Evolutionary conservation across 495 filamentous ascomycete genomes (phyloP).

Genomic region (Podospora comata): DNA sequence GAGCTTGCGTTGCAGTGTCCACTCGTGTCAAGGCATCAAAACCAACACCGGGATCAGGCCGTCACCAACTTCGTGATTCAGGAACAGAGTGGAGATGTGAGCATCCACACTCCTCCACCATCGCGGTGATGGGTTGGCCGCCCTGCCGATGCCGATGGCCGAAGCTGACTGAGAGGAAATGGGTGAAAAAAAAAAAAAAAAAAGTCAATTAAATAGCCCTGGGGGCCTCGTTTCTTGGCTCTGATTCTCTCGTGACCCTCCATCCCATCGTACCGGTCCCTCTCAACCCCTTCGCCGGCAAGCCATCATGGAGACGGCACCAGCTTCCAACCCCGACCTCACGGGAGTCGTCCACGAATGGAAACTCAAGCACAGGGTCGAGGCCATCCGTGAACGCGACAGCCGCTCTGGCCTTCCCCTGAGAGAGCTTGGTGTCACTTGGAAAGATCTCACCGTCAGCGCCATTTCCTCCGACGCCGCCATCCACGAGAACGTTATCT

Average conservation of each 20-base stretch:
- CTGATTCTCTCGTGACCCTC: not conserved
- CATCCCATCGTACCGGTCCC: not conserved
- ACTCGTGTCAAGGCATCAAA: not conserved
- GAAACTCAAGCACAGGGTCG: constrained; percentile 44
- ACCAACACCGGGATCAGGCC: not conserved
- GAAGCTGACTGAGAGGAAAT: not conserved
- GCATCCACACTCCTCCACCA: not conserved
- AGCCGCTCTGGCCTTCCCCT: constrained; percentile 47
- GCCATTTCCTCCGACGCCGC: constrained; percentile 37
- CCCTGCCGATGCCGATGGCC: not conserved
- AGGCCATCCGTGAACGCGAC: constrained; percentile 44
- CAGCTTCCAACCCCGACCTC: not conserved
- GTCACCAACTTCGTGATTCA: not conserved
- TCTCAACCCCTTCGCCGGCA: not conserved
- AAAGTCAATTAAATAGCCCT: not conserved
- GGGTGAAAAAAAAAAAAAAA: no score
- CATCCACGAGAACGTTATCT: constrained; percentile 46
- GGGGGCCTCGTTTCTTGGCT: not conserved
- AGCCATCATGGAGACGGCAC: constrained; percentile 29
- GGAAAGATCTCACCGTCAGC: constrained; percentile 61
- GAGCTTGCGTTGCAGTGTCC: not conserved
- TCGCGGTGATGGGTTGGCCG: not conserved
- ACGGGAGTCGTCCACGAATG: not conserved
- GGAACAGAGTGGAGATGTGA: not conserved
- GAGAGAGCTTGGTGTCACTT: constrained; percentile 56